Percentiles rank a stretch among this genome's conserved stretches.
Conservation (phyloP, 2,329 filamentous ascomycete genomes). For the Aspergillus sp. region DNA sequence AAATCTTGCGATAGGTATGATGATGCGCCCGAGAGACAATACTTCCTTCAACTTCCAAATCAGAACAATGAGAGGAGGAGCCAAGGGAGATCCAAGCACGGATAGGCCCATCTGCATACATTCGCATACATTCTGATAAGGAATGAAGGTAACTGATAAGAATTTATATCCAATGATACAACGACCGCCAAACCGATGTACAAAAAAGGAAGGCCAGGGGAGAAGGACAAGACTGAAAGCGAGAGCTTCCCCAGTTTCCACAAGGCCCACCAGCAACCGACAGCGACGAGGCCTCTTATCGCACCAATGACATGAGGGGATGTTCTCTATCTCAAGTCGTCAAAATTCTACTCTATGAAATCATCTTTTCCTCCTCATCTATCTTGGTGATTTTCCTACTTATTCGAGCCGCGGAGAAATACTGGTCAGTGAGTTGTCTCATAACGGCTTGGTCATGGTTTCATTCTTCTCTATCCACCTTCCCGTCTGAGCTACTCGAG, state of each 20-base stretch:
- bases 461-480: conserved; percentile 17
- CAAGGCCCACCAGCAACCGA: not conserved
- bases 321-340: not conserved
- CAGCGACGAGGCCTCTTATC: conserved; percentile 4
- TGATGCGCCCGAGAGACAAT: not conserved
- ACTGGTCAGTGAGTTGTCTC: not conserved
- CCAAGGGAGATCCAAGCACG: not conserved
- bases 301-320: conserved; percentile 3
- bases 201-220: conserved; percentile 24
- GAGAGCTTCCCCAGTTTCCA: not conserved
- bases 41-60: conserved; percentile 1
- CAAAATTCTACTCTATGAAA: no score
- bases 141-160: no score
- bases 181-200: not conserved
- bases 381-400: not conserved
- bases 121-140: not conserved
- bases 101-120: not conserved
- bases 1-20: not conserved
- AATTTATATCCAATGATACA: not conserved
- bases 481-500: conserved; percentile 47
- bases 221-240: conserved; percentile 5
- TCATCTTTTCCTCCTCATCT: not conserved
- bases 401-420: not conserved
- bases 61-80: conserved; percentile 9
- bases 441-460: not conserved